Conservation (phyloP, 352 stramenopile species). For the Phytophthora constricta region DNA sequence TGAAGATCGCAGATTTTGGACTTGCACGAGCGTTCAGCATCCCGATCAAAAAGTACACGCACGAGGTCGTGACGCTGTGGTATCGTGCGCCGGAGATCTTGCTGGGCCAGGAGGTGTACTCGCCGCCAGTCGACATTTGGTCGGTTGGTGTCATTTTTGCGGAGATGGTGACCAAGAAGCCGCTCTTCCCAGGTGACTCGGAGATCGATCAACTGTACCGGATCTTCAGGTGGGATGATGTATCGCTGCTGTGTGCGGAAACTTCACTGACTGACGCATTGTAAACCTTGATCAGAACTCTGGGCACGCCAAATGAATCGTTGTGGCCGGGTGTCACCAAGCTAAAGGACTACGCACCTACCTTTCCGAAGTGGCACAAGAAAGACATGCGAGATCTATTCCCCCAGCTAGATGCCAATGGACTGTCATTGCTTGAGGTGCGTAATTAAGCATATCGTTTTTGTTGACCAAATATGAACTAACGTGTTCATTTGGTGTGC, state of each 20-base stretch:
- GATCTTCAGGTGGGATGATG: constrained; percentile 68
- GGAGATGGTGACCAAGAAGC: constrained; percentile 86
- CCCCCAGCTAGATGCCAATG: constrained; percentile 60
- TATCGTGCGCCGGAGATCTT: constrained; percentile 99
- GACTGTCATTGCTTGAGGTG: constrained; percentile 73
- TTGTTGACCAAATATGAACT: background rate
- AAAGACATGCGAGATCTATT: constrained; percentile 76
- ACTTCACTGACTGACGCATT: background rate
- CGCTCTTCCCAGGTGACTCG: constrained; percentile 82
- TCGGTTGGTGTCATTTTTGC: constrained; percentile 88
- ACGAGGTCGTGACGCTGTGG: constrained; percentile 99
- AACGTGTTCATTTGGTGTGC: constrained; percentile 1
- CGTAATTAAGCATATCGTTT: no score
- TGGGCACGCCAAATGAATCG: constrained; percentile 97
- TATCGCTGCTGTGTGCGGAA: background rate
- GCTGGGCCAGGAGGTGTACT: constrained; percentile 93
- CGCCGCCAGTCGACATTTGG: constrained; percentile 88
- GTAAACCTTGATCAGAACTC: constrained; percentile 46
- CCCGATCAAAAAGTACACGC: constrained; percentile 97
- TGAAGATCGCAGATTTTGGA: constrained; percentile 99
- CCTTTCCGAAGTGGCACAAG: constrained; percentile 97
- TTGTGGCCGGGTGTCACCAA: constrained; percentile 97
- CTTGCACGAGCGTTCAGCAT: constrained; percentile 97
- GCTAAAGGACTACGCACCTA: constrained; percentile 94
- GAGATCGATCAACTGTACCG: constrained; percentile 91